phyloP scores from a whole-genome alignment of 108 stramenopile species.

The Cylindrotheca closterium region DNA sequence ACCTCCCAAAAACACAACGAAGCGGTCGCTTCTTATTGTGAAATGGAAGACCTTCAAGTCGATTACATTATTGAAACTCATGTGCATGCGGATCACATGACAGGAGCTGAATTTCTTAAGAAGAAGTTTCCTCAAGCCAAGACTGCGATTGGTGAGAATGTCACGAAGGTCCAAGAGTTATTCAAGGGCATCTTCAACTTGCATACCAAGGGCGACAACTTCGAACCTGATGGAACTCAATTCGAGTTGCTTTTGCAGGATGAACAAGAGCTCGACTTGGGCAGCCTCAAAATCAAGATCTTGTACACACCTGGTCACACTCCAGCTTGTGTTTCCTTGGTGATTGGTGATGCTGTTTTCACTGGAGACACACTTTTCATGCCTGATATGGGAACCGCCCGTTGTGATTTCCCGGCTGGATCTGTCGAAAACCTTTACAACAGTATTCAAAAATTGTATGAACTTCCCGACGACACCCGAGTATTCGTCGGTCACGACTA shows the following conservation, averaged over 20 bases:
- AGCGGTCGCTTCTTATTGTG: slow-evolving; percentile 9
- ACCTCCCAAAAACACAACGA: slow-evolving; percentile 15
- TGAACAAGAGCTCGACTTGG: slow-evolving; percentile 4
- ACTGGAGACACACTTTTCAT: slow-evolving; percentile 23
- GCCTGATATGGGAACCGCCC: slow-evolving; percentile 28
- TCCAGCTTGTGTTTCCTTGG: slow-evolving; percentile 17
- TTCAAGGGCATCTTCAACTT: slow-evolving; percentile 20
- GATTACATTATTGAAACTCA: slow-evolving; percentile 26
- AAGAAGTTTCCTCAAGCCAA: slow-evolving; percentile 20
- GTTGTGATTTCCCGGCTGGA: slow-evolving; percentile 21
- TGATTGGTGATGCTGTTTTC: slow-evolving; percentile 21
- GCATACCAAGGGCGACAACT: slow-evolving; percentile 12
- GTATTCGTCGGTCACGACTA: slow-evolving; percentile 28
- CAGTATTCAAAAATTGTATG: slow-evolving; percentile 20
- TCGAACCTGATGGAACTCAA: slow-evolving; percentile 19
- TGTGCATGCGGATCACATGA: slow-evolving; percentile 25
- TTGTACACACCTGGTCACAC: slow-evolving; percentile 22
- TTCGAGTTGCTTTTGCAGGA: slow-evolving; percentile 20
- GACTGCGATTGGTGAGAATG: slow-evolving; percentile 26
- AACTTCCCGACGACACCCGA: slow-evolving; percentile 17
- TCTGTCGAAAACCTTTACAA: slow-evolving; percentile 19
- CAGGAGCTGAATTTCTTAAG: slow-evolving; percentile 15
- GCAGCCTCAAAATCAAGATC: slow-evolving; percentile 7
- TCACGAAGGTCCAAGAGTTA: slow-evolving; percentile 13
- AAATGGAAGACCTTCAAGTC: slow-evolving; percentile 7